Base-by-base conservation (phyloP, 2,329 filamentous ascomycete species). In the Ophiosphaerella korrae region DNA sequence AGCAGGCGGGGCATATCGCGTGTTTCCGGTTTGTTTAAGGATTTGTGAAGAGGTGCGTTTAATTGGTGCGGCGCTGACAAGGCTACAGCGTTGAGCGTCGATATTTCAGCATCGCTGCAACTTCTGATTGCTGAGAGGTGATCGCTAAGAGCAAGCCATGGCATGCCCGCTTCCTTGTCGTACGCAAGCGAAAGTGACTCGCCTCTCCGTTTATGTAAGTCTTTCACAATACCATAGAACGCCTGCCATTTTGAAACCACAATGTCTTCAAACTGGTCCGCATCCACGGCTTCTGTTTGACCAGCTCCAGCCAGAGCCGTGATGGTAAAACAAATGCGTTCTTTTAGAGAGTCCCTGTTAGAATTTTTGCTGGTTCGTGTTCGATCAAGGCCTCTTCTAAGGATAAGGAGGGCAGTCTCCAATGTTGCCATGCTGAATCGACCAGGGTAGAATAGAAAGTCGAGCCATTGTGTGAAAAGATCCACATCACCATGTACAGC, bases 141-240 rank as follows among this genome's bases (percentile, higher is more conserved):
- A 73, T 97, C 92, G 1, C 92, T 86, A 63, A 91, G 88, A 4
- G 96, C 81, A 40, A 95, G 82, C 91, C 92, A 97, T 1, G 90
- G 84, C 77, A 92, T 83, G 42, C 88, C 86, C 8, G 82, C 81
- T 41, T 84, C 80, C 0, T 82, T 73, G 64, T 97, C 94, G 48
- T 90, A 86, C 0, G 87, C 84, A 38, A 97, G 78, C 1, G 89
- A 87, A 38, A 97, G 75, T 0, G 90, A 88, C 66, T 97, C 92
- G 14, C 89, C 88, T 65, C 92, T 83, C 64, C 90, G 88, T 64
- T 89, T 92, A 69, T 97, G 92, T 35, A 99, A 78, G 69, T 96
- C 92, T 11, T 89, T 81, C 14, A 96, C 82, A 14, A 97, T 81
- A 29, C 92, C 86, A 77, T 92, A 96, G 73, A 96, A 96, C 43